phyloP scores from a whole-genome alignment of 176 grass and related monocot species.

The Cenchrus fungigraminus region DNA sequence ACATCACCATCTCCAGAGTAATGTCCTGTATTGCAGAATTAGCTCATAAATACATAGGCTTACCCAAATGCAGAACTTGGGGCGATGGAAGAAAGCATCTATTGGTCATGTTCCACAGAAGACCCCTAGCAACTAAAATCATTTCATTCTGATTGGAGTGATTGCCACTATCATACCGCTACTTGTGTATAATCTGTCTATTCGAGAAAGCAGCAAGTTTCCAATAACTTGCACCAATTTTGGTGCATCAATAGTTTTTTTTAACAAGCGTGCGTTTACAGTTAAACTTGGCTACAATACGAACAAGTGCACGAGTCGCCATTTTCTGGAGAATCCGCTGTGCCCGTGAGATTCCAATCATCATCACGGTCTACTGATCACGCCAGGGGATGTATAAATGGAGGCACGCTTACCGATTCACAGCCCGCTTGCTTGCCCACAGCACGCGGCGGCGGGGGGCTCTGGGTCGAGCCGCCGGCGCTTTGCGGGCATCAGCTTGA shows the following conservation, averaged over 20 bases:
- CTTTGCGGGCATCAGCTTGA: not conserved
- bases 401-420: too few species aligned
- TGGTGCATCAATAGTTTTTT: not conserved
- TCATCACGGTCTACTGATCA: not conserved
- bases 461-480: not conserved
- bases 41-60: not conserved
- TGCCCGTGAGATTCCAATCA: not conserved
- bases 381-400: too few species aligned
- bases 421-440: too few species aligned
- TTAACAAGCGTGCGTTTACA: not conserved
- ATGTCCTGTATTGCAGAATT: constrained; percentile 26
- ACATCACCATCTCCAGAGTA: constrained; percentile 33
- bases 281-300: not conserved
- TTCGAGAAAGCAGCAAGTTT: not conserved
- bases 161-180: not conserved
- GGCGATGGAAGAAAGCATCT: not conserved
- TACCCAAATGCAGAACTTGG: not conserved
- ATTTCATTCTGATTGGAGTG: not conserved
- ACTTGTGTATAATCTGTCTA: not conserved
- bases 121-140: not conserved
- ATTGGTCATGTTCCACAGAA: not conserved
- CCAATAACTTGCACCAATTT: not conserved
- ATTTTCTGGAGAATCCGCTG: not conserved
- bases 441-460: too few species aligned
- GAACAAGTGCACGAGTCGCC: not conserved